Evolutionary conservation across 306 rosid species (phyloP), one percentile per base, ranked within the genome.

Genomic region (Cucumis cinereus): DNA sequence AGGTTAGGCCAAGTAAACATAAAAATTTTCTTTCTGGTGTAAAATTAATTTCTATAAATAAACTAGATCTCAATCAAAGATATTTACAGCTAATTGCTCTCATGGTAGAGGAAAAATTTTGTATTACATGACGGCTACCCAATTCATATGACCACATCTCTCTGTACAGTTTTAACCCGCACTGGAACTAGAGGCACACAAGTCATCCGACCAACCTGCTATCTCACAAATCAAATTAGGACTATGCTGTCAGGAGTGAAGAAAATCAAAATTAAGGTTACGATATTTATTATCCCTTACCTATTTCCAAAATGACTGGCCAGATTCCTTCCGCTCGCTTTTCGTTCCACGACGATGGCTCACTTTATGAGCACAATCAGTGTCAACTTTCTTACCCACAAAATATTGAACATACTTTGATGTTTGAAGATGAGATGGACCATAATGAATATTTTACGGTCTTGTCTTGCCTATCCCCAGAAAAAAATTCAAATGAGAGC

Each of bases 1-100:
- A 23, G 20, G 55, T 68, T 49, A 24, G 59, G 40, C 59, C 58
- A 71, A 49, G 26, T 71, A 49, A 49, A 49, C 75, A 71, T 24
- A 83, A 88, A 87, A 85, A 14, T 52, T 50, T 72, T 43, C 74
- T 43, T 72, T 72, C 28, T 28, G 61, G 76, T 52, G 76, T 72
- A 72, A 72, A 72, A 52, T 72, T 72, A 72, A 49, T 72, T 49
- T 72, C 47, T 72, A 72, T 72, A 72, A 72, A 72, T 72, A 72
- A 70, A 72, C 60, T 72, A 72, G 35, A 72, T 50, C 76, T 52
- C 60, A 50, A 72, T 50, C 60, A 72, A 72, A 72, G 76, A 52
- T 72, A 72, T 72, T 50, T 72, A 72, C 61, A 72, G 47, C 76
- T 72, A 72, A 28, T 50, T 72, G 76, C 76, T 72, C 76, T 53